Evolutionary conservation across 768 basidiomycete species (phyloP), one percentile per base, ranked within the genome.

Genomic region (Cantharellus cinnabarinus): DNA sequence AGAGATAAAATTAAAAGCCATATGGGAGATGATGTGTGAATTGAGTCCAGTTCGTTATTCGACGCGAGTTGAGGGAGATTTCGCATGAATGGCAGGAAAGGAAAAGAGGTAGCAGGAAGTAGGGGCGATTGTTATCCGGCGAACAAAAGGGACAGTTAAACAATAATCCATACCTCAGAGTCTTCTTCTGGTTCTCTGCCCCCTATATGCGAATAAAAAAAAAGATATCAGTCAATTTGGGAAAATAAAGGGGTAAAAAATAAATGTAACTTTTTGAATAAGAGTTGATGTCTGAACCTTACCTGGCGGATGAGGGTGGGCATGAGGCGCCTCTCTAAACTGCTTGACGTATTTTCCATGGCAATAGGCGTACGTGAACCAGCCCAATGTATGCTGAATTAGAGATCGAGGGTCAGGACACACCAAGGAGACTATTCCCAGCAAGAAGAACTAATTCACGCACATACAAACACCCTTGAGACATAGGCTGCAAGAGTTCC

Each of bases 291-390:
- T 10, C 10, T 7, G 52, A 37, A 54, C 35, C 10, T 74, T 72
- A 81, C 85, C 85, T 70, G 82, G 71, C 63, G 77, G 74, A 64
- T 80, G 78, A 56, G 79, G 73, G 63, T 81, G 82, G 58, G 78
- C 69, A 67, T 79, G 80, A 64, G 73, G 67, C 61, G 85, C 73
- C 69, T 91, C 90, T 70, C 85, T 85, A 76, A 98, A 99, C 71
- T 99, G 95, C 60, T 93, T 83, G 62, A 98, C 89, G 71, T 95
- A 83, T 57, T 81, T 78, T 70, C 91, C 87, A 73, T 99, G 91
- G 73, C 94, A 90, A 70, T 87, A 95, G 55, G 89, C 83, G 72
- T 98, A 98, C 42, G 91, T 98, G 74, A 97, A 98, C 91, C 91
- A 95, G 42, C 83, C 80, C 74, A 89, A 86, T 64, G 80, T 80